Evolutionary conservation across 2,329 filamentous ascomycete genomes (phyloP).

Genomic region (Diaporthe citri): DNA sequence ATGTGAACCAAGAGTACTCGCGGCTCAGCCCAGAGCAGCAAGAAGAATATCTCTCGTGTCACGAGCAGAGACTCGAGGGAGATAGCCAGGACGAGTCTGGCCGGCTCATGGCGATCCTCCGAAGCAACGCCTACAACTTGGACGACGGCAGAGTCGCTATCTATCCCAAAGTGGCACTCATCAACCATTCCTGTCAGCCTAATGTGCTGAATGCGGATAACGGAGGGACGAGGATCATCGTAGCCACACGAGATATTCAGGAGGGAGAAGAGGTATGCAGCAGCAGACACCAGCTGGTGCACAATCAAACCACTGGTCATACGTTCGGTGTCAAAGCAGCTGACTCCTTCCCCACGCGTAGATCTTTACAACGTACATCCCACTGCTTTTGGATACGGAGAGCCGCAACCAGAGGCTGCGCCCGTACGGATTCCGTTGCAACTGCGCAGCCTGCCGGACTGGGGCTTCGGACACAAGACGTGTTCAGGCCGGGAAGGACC

Average conservation of each 20-base stretch:
- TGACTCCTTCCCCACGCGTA: not conserved
- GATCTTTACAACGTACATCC: slow-evolving; percentile 33
- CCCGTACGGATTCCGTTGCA: slow-evolving; percentile 30
- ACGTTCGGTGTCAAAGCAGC: not conserved
- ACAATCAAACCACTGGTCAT: not conserved
- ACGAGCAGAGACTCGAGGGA: slow-evolving; percentile 44
- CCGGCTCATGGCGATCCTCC: slow-evolving; percentile 49
- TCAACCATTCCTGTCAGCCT: slow-evolving; percentile 54
- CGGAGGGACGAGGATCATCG: slow-evolving; percentile 42
- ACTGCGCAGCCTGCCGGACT: slow-evolving; percentile 26
- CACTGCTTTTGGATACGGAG: slow-evolving; percentile 23
- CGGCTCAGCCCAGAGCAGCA: slow-evolving; percentile 45
- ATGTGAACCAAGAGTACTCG: slow-evolving; percentile 43
- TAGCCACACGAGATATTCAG: slow-evolving; percentile 50
- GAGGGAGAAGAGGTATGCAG: slow-evolving; percentile 51
- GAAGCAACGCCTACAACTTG: slow-evolving; percentile 54
- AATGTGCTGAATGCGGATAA: slow-evolving; percentile 50
- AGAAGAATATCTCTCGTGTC: slow-evolving; percentile 45
- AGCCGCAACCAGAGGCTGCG: slow-evolving; percentile 30
- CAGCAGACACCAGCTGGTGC: not conserved
- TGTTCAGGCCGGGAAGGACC: slow-evolving; percentile 9
- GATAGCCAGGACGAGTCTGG: slow-evolving; percentile 41
- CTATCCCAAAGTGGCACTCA: slow-evolving; percentile 50
- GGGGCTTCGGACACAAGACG: slow-evolving; percentile 6
- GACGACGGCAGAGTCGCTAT: slow-evolving; percentile 47